phyloP scores from a whole-genome alignment of 768 basidiomycete species.

The Steccherinum ochraceum region DNA sequence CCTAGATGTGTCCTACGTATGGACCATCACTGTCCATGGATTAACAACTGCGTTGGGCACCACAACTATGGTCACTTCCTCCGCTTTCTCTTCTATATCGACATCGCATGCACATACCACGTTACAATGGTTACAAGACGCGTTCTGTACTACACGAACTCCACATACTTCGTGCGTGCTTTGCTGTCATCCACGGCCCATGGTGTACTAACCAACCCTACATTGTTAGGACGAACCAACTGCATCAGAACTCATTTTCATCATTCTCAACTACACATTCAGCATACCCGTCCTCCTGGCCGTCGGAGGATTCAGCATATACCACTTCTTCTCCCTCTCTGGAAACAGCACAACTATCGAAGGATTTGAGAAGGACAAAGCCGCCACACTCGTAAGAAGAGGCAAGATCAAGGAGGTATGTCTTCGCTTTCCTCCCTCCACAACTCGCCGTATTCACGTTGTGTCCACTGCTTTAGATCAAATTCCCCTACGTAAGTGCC shows the following conservation, averaged over 20 bases:
- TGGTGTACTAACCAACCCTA: neutral
- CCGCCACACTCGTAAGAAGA: conserved; percentile 72
- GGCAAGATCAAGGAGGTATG: conserved; percentile 79
- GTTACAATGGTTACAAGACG: conserved; percentile 72
- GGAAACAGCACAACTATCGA: conserved; percentile 95
- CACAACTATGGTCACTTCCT: conserved; percentile 86
- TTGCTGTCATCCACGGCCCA: neutral
- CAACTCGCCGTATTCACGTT: neutral
- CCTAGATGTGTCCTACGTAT: conserved; percentile 80
- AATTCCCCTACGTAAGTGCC: conserved; percentile 82
- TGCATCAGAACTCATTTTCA: conserved; percentile 65
- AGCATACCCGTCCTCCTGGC: conserved; percentile 81
- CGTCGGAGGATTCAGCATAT: conserved; percentile 90
- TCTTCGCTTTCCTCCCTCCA: conserved; percentile 3
- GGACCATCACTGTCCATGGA: conserved; percentile 94
- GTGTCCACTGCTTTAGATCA: conserved; percentile 46
- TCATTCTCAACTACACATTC: conserved; percentile 82
- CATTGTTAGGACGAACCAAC: conserved; percentile 58
- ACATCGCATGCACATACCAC: conserved; percentile 86
- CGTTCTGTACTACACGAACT: conserved; percentile 40
- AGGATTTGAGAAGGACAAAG: conserved; percentile 97
- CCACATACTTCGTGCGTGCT: conserved; percentile 47
- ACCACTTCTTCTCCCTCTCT: conserved; percentile 73
- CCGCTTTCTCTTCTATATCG: conserved; percentile 90
- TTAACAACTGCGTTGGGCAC: conserved; percentile 92